Evolutionary conservation across 495 filamentous ascomycete genomes (phyloP), one percentile per base, ranked within the genome.

Genomic region (Podospora australis): DNA sequence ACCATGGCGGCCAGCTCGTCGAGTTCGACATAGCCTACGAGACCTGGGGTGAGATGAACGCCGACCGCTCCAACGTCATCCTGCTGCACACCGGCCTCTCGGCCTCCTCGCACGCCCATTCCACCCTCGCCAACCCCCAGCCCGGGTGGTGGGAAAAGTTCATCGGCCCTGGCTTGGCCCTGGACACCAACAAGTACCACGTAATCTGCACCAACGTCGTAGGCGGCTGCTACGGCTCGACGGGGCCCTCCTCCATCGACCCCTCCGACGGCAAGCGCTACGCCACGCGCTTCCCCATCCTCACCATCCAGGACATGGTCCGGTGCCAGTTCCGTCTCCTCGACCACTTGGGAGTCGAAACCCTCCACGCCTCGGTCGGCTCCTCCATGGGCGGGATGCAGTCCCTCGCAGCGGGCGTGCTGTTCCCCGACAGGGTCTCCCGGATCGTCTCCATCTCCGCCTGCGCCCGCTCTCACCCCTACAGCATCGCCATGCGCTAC

Each of bases 121-220:
- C 89, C 35, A 97, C 91, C 19, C 71, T 74, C 28, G 73, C 69
- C 11, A 99, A 97, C 63, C 79, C 86, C 0, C 86, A 95, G 64
- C 82, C 87, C 0, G 92, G 92, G 1, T 99, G 92, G 92, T 99
- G 92, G 92, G 94, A 99, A 71, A 95, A 87, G 64, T 99, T 99
- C 65, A 96, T 99, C 54, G 92, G 92, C 0, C 87, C 94, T 0
- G 90, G 88, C 0, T 74, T 77, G 24, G 82, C 89, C 17, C 65
- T 99, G 6, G 88, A 99, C 65, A 99, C 94, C 2, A 65, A 91
- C 58, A 91, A 88, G 59, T 95, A 94, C 69, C 86, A 84, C 61
- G 68, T 99, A 40, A 88, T 99, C 52, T 99, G 92, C 67, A 97
- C 94, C 7, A 99, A 99, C 64, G 88, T 96, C 13, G 75, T 99